phyloP scores from a whole-genome alignment of 371 early-diverging fungal species.

The Phascolomyces articulosus region DNA sequence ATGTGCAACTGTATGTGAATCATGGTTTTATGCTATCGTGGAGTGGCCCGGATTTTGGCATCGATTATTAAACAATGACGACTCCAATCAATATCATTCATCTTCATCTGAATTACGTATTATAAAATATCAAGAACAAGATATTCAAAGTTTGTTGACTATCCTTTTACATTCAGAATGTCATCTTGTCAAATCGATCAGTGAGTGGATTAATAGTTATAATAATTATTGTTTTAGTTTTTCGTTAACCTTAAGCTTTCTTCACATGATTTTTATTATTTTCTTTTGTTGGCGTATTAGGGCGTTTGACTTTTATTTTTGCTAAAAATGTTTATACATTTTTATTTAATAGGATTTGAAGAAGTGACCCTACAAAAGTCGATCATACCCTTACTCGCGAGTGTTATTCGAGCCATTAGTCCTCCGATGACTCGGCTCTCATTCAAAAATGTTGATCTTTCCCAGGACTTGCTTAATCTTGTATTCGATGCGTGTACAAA shows the following conservation, averaged over 20 bases:
- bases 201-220: too few species aligned
- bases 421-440: background rate
- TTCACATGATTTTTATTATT: background rate
- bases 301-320: background rate
- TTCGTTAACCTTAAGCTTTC: too few species aligned
- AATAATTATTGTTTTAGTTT: too few species aligned
- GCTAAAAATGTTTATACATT: too few species aligned
- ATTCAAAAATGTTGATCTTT: background rate
- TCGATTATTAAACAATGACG: too few species aligned
- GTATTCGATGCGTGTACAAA: background rate
- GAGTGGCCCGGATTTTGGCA: slow-evolving; percentile 6
- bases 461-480: background rate
- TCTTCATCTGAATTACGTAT: background rate
- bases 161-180: background rate
- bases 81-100: background rate
- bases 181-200: background rate
- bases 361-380: background rate
- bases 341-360: background rate
- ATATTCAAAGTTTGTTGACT: background rate
- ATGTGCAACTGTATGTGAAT: background rate
- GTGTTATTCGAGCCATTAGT: background rate
- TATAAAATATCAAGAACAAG: background rate
- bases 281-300: too few species aligned
- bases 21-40: slow-evolving; percentile 1
- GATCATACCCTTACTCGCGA: background rate